Evolutionary conservation across 129 eudicot species (phyloP), one percentile per base, ranked within the genome.

Genomic region (Logfia minima): DNA sequence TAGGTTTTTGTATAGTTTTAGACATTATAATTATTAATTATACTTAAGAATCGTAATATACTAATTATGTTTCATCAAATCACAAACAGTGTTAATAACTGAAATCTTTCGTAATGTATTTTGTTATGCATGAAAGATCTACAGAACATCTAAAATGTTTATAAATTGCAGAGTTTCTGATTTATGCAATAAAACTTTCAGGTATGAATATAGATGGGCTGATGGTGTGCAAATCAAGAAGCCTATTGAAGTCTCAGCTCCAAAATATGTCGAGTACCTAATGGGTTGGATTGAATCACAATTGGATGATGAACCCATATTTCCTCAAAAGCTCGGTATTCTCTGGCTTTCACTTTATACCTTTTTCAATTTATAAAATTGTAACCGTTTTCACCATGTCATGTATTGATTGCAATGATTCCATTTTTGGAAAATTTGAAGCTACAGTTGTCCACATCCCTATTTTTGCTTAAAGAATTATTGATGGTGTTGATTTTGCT

Each of bases 201-300:
- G 98, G 86, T 92, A 92, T 16, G 98, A 92, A 79, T 92, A 92
- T 52, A 83, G 96, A 76, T 92, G 98, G 98, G 98, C 98, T 24
- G 98, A 92, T 84, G 96, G 98, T 66, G 90, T 92, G 65, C 91
- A 84, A 68, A 92, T 92, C 70, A 92, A 92, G 95, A 92, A 92
- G 79, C 98, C 98, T 6, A 92, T 92, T 68, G 96, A 92, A 80
- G 98, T 92, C 71, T 90, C 96, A 23, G 96, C 98, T 70, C 98
- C 98, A 58, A 93, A 93, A 84, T 93, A 90, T 70, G 98, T 90
- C 1, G 98, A 90, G 83, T 48, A 48, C 55, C 55, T 48, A 48
- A 48, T 48, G 55, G n/a, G 13, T 48, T 48, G 55, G 55, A 48
- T 48, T 69, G 98, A 92, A 82, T 77, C 92, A 17, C 98, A 93